Conservation (phyloP, 306 rosid species). For the Malus sylvestris region DNA sequence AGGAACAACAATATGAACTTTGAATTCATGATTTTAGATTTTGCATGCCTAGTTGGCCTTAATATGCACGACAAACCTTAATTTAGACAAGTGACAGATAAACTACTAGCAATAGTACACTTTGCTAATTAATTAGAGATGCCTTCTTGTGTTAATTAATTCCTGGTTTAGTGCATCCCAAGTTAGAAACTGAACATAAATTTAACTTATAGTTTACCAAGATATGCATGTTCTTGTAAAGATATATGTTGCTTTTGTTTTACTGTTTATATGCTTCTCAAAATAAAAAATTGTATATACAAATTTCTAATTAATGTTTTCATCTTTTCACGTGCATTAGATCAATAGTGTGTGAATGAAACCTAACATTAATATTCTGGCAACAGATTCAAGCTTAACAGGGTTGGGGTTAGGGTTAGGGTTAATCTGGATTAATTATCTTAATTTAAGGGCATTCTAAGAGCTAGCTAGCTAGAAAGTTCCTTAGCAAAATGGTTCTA, state of each 20-base stretch:
- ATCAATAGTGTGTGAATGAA: not conserved
- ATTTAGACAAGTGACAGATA: not conserved
- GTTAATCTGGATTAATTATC: not conserved
- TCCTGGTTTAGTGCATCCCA: not conserved
- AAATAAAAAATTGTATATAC: not conserved
- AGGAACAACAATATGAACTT: too few relatives aligned
- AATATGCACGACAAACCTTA: not conserved
- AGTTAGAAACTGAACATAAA: not conserved
- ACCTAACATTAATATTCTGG: not conserved
- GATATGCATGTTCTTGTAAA: not conserved
- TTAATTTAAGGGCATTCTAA: not conserved
- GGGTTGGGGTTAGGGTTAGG: not conserved
- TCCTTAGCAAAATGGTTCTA: not conserved
- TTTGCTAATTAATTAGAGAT: not conserved
- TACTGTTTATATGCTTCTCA: not conserved
- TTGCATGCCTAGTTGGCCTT: not conserved
- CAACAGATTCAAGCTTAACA: not conserved
- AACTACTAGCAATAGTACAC: not conserved
- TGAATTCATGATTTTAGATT: not conserved
- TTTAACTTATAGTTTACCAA: not conserved
- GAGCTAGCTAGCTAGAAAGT: not conserved
- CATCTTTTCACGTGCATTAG: not conserved
- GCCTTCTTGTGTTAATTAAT: not conserved
- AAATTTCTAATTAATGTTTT: not conserved
- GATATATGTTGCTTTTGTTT: not conserved